These are phyloP conservation scores for Pseudogymnoascus sp. DNA, from an alignment of 2,329 filamentous ascomycete genomes.

Conservation along the genomic window DNA sequence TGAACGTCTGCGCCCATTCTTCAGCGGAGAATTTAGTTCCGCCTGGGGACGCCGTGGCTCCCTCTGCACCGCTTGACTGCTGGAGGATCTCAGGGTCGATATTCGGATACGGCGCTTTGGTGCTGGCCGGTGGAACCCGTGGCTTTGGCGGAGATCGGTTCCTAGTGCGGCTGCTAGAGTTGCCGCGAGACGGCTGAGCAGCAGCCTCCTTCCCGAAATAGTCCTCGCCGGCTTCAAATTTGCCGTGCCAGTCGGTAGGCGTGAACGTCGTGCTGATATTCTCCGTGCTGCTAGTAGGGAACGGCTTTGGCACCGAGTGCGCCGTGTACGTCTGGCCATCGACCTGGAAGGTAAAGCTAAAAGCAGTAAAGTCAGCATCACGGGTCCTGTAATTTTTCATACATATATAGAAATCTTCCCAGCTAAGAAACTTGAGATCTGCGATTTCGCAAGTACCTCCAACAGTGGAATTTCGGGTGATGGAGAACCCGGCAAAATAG, in stretches of 20 bases:
- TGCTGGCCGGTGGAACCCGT: conserved; percentile 15
- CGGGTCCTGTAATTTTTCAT: neutral
- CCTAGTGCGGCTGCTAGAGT: conserved; percentile 23
- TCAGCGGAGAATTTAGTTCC: conserved; percentile 25
- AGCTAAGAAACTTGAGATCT: neutral
- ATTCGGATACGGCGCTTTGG: conserved; percentile 13
- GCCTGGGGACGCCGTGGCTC: conserved; percentile 22
- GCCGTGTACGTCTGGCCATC: conserved; percentile 7
- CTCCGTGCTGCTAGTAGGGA: conserved; percentile 43
- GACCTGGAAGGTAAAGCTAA: conserved; percentile 8
- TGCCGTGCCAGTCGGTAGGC: conserved; percentile 36
- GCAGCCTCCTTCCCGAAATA: conserved; percentile 22
- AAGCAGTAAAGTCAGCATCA: conserved; percentile 10
- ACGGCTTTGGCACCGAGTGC: neutral
- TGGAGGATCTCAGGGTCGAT: conserved; percentile 8
- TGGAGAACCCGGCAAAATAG: neutral
- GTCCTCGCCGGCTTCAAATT: conserved; percentile 26
- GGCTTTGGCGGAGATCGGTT: conserved; percentile 26
- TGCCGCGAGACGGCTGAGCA: conserved; percentile 17
- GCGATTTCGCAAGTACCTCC: neutral
- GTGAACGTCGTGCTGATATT: conserved; percentile 56
- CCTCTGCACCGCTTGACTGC: conserved; percentile 14
- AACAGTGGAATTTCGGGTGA: neutral
- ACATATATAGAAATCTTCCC: neutral
- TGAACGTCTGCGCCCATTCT: conserved; percentile 26